Conservation (phyloP, 306 rosid genomes). For the Heteromeles arbutifolia region DNA sequence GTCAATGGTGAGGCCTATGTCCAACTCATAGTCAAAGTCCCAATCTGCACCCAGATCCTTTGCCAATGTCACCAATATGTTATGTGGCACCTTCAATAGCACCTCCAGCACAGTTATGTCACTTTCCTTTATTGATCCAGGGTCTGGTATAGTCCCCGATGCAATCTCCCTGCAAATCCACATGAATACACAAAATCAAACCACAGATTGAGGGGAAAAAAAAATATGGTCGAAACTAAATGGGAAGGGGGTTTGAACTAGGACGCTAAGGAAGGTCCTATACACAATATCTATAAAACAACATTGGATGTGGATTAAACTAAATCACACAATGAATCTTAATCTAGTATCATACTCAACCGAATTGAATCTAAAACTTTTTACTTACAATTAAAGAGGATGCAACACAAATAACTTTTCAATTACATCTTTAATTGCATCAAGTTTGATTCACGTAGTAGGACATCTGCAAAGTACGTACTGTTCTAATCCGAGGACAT, state of each 20-base stretch:
- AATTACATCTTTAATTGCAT: neutral
- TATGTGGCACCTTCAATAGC: conserved; percentile 62
- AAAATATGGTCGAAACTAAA: neutral
- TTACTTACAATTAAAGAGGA: too few relatives aligned
- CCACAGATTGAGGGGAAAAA: neutral
- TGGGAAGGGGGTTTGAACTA: too few relatives aligned
- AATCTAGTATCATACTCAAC: neutral
- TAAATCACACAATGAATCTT: too few relatives aligned
- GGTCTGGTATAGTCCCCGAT: conserved; percentile 69
- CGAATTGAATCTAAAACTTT: neutral
- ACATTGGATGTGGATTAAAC: neutral
- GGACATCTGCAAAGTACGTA: too few relatives aligned
- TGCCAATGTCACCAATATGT: conserved; percentile 51
- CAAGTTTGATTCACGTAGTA: neutral
- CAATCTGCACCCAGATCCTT: conserved; percentile 71
- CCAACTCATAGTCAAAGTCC: conserved; percentile 78
- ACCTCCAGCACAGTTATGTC: conserved; percentile 55
- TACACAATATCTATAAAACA: neutral
- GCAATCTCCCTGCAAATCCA: conserved; percentile 46
- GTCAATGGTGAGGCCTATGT: conserved; percentile 55
- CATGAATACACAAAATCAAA: neutral
- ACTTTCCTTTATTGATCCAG: conserved; percentile 59
- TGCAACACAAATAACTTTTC: neutral
- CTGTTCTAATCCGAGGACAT: neutral
- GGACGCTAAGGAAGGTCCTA: neutral